Percentiles rank a stretch among this genome's conserved stretches.
Conservation (phyloP, 108 stramenopile species). For the Fragilariopsis cylindrus region DNA sequence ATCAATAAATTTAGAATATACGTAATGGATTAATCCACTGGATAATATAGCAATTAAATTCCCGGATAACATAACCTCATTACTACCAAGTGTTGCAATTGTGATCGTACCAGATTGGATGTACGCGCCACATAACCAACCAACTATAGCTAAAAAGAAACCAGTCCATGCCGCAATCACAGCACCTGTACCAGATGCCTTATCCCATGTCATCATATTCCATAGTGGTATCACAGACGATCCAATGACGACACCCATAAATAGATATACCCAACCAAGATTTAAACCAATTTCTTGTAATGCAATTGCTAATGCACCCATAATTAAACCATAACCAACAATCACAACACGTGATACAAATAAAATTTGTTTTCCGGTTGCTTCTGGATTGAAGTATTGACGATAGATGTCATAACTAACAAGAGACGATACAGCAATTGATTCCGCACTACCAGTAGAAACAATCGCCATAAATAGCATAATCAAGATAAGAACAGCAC, state of each 20-base stretch:
- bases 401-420: slow-evolving; percentile 92
- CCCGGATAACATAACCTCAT: slow-evolving; percentile 88
- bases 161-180: slow-evolving; percentile 84
- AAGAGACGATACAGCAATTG: slow-evolving; percentile 90
- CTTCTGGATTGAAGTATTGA: slow-evolving; percentile 87
- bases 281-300: slow-evolving; percentile 51
- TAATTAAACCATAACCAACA: slow-evolving; percentile 79
- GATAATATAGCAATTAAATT: slow-evolving; percentile 88
- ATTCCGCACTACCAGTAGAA: slow-evolving; percentile 89
- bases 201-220: slow-evolving; percentile 86
- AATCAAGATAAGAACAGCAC: slow-evolving; percentile 74
- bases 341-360: slow-evolving; percentile 75
- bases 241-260: slow-evolving; percentile 93
- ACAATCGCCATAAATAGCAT: slow-evolving; percentile 97
- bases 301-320: slow-evolving; percentile 72
- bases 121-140: slow-evolving; percentile 75
- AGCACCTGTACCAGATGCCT: slow-evolving; percentile 85
- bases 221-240: slow-evolving; percentile 90
- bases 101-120: slow-evolving; percentile 57
- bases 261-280: slow-evolving; percentile 94
- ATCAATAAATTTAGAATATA: slow-evolving; percentile 69
- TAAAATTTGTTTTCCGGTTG: slow-evolving; percentile 87
- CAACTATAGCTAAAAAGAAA: slow-evolving; percentile 65
- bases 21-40: slow-evolving; percentile 69
- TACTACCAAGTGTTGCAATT: slow-evolving; percentile 74